Evolutionary conservation across 2,329 filamentous ascomycete genomes (phyloP).

Genomic region (Polychaeton citri): DNA sequence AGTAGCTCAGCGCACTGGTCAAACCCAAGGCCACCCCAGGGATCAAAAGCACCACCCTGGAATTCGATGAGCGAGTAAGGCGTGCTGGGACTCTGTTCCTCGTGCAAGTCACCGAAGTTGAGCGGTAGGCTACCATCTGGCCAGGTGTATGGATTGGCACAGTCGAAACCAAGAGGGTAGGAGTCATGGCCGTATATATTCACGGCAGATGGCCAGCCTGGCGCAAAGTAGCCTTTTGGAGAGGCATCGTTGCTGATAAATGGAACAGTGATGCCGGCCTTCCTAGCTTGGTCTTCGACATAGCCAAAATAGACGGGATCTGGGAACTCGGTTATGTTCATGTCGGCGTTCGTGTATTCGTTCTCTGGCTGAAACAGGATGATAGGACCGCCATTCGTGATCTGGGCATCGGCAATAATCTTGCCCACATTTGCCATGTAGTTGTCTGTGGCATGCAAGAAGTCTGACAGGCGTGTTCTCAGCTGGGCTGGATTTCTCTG

Average conservation of each 20-base stretch:
- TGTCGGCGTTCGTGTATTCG: constrained; percentile 50
- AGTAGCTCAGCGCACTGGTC: constrained; percentile 52
- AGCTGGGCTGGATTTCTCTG: constrained; percentile 21
- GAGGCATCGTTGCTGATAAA: constrained; percentile 62
- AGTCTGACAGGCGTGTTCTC: constrained; percentile 38
- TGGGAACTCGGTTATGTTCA: constrained; percentile 42
- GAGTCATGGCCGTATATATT: constrained; percentile 54
- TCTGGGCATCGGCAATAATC: constrained; percentile 61
- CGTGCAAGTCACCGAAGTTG: constrained; percentile 40
- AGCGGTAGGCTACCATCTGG: constrained; percentile 43
- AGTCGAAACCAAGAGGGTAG: constrained; percentile 49
- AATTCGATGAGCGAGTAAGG: constrained; percentile 51
- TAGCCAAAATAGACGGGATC: constrained; percentile 57
- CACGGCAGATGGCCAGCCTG: constrained; percentile 40
- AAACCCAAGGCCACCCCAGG: constrained; percentile 61
- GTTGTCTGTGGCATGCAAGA: constrained; percentile 52
- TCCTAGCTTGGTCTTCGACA: constrained; percentile 53
- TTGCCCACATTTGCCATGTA: constrained; percentile 50
- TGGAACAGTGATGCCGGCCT: constrained; percentile 59
- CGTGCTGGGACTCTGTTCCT: constrained; percentile 49
- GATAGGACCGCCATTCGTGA: constrained; percentile 69
- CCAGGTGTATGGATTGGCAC: constrained; percentile 49
- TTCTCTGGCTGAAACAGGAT: constrained; percentile 74
- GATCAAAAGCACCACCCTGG: constrained; percentile 46
- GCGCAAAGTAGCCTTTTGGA: constrained; percentile 48